Percentiles rank a stretch among this genome's conserved stretches.
Evolutionary conservation across 129 eudicot species (phyloP).

Genomic region (Chrysanthemum seticuspe): DNA sequence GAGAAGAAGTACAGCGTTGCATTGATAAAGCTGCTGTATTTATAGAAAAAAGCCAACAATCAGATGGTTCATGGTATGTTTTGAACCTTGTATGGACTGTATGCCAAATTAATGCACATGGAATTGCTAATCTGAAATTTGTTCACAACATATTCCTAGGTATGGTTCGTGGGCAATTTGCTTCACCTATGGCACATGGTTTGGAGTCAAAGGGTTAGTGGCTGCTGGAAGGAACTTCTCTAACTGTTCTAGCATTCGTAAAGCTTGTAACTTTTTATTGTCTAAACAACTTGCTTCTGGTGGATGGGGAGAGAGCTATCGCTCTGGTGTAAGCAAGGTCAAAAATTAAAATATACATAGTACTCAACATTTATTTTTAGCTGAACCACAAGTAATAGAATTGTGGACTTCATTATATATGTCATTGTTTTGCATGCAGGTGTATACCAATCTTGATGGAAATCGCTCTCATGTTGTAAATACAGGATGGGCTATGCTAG

Average conservation of each 20-base stretch:
- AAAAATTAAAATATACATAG: conserved; percentile 3
- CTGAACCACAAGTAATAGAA: conserved; percentile 3
- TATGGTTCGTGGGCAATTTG: conserved; percentile 99
- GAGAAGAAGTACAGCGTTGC: conserved; percentile 61
- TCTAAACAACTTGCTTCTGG: conserved; percentile 90
- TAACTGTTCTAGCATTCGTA: conserved; percentile 61
- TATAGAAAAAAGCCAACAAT: not conserved
- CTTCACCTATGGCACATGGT: conserved; percentile 95
- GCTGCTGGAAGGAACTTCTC: conserved; percentile 76
- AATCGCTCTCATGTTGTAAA: too few relatives aligned
- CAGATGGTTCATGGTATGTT: conserved; percentile 95
- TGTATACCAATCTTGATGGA: too few relatives aligned
- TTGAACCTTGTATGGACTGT: not conserved
- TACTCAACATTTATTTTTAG: not conserved
- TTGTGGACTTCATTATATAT: not conserved
- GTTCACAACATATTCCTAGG: conserved; percentile 40
- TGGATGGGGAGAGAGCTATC: conserved; percentile 99
- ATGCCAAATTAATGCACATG: too few relatives aligned
- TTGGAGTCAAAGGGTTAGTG: conserved; percentile 79
- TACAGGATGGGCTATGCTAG: too few relatives aligned
- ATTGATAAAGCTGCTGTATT: conserved; percentile 62
- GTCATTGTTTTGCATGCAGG: too few relatives aligned
- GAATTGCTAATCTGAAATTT: conserved; percentile 17
- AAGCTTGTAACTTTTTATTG: conserved; percentile 89
- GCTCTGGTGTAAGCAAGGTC: conserved; percentile 92